Evolutionary conservation across 768 basidiomycete species (phyloP).

Genomic region (Cyclocybe cylindracea): DNA sequence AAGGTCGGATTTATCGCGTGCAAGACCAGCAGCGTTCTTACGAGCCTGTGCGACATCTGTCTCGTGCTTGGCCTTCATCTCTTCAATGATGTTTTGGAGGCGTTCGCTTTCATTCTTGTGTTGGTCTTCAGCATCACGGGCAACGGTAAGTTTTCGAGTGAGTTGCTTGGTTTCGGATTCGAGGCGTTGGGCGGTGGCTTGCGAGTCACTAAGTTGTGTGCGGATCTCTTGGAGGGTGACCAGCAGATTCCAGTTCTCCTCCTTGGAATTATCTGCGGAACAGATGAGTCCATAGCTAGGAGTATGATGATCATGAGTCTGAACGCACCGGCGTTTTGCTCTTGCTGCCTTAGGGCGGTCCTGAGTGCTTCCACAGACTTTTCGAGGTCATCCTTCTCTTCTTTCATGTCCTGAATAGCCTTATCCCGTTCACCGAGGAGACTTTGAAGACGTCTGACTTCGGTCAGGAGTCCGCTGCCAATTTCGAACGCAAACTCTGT

Average conservation of each 20-base stretch:
- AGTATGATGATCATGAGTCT: slow-evolving; percentile 1
- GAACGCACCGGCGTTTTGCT: slow-evolving; percentile 72
- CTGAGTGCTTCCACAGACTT: slow-evolving; percentile 74
- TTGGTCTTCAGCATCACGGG: slow-evolving; percentile 77
- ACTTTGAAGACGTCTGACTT: slow-evolving; percentile 89
- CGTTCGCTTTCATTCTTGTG: slow-evolving; percentile 88
- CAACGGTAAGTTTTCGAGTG: slow-evolving; percentile 66
- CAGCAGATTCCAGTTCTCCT: slow-evolving; percentile 99
- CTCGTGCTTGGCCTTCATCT: slow-evolving; percentile 89
- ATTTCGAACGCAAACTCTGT: slow-evolving; percentile 98
- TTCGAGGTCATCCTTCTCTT: slow-evolving; percentile 90
- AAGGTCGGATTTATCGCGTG: slow-evolving; percentile 91
- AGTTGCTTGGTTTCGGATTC: slow-evolving; percentile 85
- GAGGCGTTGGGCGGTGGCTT: slow-evolving; percentile 64
- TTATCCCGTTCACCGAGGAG: slow-evolving; percentile 92
- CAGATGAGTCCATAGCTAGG: slow-evolving; percentile 1
- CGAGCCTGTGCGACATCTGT: slow-evolving; percentile 92
- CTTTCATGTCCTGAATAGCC: slow-evolving; percentile 86
- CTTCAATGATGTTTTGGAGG: slow-evolving; percentile 60
- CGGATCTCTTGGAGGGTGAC: slow-evolving; percentile 88
- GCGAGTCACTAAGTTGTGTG: slow-evolving; percentile 63
- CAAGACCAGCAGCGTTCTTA: slow-evolving; percentile 82
- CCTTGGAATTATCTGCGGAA: slow-evolving; percentile 84
- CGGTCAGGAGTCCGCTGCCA: slow-evolving; percentile 86
- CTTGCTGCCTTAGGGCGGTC: slow-evolving; percentile 74